Base-by-base conservation (phyloP, 768 basidiomycete species). In the Amanita thiersii region DNA sequence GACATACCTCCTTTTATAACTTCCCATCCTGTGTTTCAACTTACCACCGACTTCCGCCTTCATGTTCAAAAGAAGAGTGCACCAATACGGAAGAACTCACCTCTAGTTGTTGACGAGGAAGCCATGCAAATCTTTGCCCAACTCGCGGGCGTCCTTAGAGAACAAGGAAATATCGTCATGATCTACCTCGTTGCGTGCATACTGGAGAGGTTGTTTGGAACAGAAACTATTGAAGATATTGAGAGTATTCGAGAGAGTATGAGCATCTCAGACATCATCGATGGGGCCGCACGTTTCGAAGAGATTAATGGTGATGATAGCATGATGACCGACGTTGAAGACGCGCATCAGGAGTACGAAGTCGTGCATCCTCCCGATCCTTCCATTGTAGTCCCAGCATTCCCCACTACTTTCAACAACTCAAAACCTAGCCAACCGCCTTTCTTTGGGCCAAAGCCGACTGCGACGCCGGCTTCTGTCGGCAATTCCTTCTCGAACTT, bases 161-260 rank as follows among this genome's bases (percentile, higher is more conserved):
- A 81, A 31, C 72, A 85, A 50, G 79, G 80, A 30, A 76, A 71
- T 39, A 61, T 68, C 15, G 69, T 79, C 10, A 86, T 89, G 73
- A 83, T 89, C 2, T 96, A 85, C 54, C 76, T 98, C 18, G 77
- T 96, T 18, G 89, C 86, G 0, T 96, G 91, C 55, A 75, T 97
- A 35, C 66, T 92, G 32, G 88, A 94, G 56, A 65, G 81, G n/a
- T 68, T 89, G 35, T 92, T 98, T 55, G 82, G 85, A 50, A 73
- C 77, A 51, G 85, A 83, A 32, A 77, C 87, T 3, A 78, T 87
- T 46, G 80, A 86, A 3, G 75, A 83, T 40, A 84, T 87, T 25
- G 84, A 86, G 50, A 57, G 58, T 18, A 75, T 88, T 44, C 68
- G 76, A 39, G 77, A 71, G 1, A 69, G 69, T 14, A 58, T 86